A percentile compares a stretch with the other conserved stretches of the same genome.
These are phyloP conservation scores for Penicillium concentricum DNA, from an alignment of 2,329 filamentous ascomycete genomes.

Conservation along the genomic window DNA sequence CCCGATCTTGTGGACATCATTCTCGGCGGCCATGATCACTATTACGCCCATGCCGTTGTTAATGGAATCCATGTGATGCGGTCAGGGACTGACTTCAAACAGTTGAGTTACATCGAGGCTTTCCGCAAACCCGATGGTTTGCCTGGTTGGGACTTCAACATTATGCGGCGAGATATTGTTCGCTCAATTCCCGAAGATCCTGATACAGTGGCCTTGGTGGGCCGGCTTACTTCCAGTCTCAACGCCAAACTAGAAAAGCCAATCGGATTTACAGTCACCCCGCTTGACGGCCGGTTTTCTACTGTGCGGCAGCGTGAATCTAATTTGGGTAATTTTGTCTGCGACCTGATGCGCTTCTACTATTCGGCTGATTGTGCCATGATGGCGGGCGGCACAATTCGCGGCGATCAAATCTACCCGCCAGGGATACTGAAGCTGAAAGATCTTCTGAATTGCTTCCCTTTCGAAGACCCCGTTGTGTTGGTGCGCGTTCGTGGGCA, in stretches of 20 bases:
- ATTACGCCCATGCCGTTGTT: constrained; percentile 73
- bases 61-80: constrained; percentile 82
- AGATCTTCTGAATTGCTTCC: constrained; percentile 85
- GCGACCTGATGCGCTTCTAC: constrained; percentile 83
- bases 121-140: constrained; percentile 54
- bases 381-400: constrained; percentile 82
- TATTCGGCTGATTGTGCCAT: constrained; percentile 78
- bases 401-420: constrained; percentile 84
- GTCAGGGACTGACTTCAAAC: constrained; percentile 88
- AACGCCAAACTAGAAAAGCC: constrained; percentile 77
- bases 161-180: constrained; percentile 71
- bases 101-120: constrained; percentile 83
- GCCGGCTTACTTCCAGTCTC: constrained; percentile 68
- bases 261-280: constrained; percentile 76
- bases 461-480: constrained; percentile 87
- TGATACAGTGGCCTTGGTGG: constrained; percentile 61
- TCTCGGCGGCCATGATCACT: constrained; percentile 86
- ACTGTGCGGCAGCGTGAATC: constrained; percentile 76
- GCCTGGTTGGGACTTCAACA: constrained; percentile 73
- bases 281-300: constrained; percentile 81
- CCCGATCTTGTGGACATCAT: constrained; percentile 79
- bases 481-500: constrained; percentile 70
- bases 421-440: constrained; percentile 74
- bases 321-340: constrained; percentile 87
- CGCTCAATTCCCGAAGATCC: constrained; percentile 65